Conservation (phyloP, 805 yeast species). For the Cyberlindnera xishuangbannaensis region DNA sequence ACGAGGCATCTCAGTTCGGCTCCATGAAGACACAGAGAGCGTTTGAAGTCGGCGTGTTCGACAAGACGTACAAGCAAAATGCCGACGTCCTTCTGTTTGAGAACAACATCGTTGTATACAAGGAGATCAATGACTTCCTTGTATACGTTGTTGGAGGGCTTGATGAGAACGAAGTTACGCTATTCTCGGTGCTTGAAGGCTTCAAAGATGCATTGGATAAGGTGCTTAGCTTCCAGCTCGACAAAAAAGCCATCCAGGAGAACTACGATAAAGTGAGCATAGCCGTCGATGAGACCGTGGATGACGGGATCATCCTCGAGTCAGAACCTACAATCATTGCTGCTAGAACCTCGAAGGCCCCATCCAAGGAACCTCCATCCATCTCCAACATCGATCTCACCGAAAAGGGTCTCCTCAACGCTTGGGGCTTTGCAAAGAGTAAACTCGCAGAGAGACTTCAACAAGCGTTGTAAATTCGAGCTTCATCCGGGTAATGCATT, state of each 20-base stretch:
- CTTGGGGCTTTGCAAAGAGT: slow-evolving; percentile 83
- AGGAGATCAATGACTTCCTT: slow-evolving; percentile 72
- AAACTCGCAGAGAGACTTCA: slow-evolving; percentile 51
- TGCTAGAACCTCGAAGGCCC: slow-evolving; percentile 85
- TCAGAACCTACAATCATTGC: slow-evolving; percentile 84
- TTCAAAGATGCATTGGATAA: slow-evolving; percentile 78
- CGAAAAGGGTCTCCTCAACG: slow-evolving; percentile 75
- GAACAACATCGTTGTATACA: slow-evolving; percentile 76
- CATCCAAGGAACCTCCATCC: slow-evolving; percentile 55
- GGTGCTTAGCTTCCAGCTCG: slow-evolving; percentile 61
- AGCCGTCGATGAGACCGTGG: slow-evolving; percentile 87
- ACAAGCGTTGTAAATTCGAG: slow-evolving; percentile 36
- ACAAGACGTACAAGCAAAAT: slow-evolving; percentile 74
- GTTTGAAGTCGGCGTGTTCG: slow-evolving; percentile 68
- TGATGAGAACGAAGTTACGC: slow-evolving; percentile 80
- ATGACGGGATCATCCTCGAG: slow-evolving; percentile 89
- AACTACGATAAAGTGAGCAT: slow-evolving; percentile 81
- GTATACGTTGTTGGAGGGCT: slow-evolving; percentile 66
- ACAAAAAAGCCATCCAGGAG: slow-evolving; percentile 71
- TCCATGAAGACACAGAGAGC: slow-evolving; percentile 58
- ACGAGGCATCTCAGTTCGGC: slow-evolving; percentile 22
- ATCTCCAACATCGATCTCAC: slow-evolving; percentile 57
- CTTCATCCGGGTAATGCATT: too few species aligned
- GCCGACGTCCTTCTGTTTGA: slow-evolving; percentile 79
- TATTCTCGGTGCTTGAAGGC: slow-evolving; percentile 71